Conservation (phyloP, 345 rosid species). For the Firmiana major region DNA sequence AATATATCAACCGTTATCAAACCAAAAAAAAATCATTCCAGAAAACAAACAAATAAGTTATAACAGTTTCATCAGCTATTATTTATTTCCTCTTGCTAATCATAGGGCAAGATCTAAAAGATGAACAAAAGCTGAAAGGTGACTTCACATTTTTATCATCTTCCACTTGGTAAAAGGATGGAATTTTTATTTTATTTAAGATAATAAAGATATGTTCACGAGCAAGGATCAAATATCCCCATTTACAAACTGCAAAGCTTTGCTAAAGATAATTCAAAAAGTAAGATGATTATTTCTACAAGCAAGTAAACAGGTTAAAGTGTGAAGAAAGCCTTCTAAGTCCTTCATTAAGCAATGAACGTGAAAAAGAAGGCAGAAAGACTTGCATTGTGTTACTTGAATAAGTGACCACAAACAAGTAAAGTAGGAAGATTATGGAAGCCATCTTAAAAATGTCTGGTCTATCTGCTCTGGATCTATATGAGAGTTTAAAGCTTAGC, state of each 20-base stretch:
- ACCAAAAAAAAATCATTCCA: neutral
- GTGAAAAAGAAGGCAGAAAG: neutral
- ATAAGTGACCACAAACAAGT: neutral
- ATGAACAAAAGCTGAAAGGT: neutral
- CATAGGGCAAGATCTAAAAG: neutral
- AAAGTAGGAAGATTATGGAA: neutral
- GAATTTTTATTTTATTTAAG: neutral
- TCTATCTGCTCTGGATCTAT: neutral
- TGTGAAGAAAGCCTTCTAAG: neutral
- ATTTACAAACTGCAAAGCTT: neutral
- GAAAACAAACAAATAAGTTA: neutral
- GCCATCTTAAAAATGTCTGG: neutral
- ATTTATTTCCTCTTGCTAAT: neutral
- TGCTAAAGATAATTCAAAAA: neutral
- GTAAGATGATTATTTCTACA: neutral
- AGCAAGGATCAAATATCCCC: neutral
- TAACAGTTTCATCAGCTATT: neutral
- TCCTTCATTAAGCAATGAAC: slow-evolving; percentile 1
- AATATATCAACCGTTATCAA: slow-evolving; percentile 12
- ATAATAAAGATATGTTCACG: neutral
- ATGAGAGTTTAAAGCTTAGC: neutral
- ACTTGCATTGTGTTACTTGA: neutral
- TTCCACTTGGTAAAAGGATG: neutral
- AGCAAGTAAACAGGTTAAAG: neutral
- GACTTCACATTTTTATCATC: neutral